These are phyloP conservation scores for Chlorella sp. DNA, from an alignment of 139 green algal genomes.

Conservation along the genomic window DNA sequence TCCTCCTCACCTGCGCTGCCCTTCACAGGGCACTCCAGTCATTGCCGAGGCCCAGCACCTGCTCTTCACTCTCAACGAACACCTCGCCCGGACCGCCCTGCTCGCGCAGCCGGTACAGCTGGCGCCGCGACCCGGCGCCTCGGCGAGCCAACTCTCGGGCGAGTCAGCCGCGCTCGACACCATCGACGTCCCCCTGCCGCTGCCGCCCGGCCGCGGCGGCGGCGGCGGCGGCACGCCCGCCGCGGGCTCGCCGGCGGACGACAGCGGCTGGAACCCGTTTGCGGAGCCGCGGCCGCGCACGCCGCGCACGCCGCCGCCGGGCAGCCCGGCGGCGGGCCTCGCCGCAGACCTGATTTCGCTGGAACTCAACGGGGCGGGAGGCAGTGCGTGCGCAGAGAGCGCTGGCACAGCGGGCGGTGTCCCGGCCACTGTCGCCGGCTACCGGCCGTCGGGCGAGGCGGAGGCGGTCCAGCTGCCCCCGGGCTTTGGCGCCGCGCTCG, in stretches of 20 bases:
- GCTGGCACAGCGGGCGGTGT: constrained; percentile 5
- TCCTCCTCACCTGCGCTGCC: too few relatives aligned
- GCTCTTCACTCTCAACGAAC: constrained; percentile 75
- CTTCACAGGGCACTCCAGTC: too few relatives aligned
- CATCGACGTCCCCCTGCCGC: constrained; percentile 63
- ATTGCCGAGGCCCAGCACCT: constrained; percentile 59
- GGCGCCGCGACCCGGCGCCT: background rate
- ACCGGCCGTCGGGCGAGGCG: constrained; percentile 2
- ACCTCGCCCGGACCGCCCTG: constrained; percentile 67
- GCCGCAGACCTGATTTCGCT: too few relatives aligned
- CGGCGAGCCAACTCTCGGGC: background rate
- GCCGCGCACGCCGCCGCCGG: too few relatives aligned
- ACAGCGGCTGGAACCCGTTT: constrained; percentile 17
- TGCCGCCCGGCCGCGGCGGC: constrained; percentile 12
- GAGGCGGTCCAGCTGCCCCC: constrained; percentile 26
- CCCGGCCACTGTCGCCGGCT: constrained; percentile 1
- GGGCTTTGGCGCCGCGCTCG: constrained; percentile 20
- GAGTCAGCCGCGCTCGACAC: constrained; percentile 9
- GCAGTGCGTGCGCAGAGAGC: too few relatives aligned
- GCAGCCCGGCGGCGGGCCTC: background rate
- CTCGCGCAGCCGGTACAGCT: constrained; percentile 76
- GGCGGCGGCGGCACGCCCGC: background rate
- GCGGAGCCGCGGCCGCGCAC: too few relatives aligned
- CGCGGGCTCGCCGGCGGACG: background rate
- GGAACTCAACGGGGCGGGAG: too few relatives aligned